phyloP scores from a whole-genome alignment of 129 eudicot genomes.

The Sambucus nigra region DNA sequence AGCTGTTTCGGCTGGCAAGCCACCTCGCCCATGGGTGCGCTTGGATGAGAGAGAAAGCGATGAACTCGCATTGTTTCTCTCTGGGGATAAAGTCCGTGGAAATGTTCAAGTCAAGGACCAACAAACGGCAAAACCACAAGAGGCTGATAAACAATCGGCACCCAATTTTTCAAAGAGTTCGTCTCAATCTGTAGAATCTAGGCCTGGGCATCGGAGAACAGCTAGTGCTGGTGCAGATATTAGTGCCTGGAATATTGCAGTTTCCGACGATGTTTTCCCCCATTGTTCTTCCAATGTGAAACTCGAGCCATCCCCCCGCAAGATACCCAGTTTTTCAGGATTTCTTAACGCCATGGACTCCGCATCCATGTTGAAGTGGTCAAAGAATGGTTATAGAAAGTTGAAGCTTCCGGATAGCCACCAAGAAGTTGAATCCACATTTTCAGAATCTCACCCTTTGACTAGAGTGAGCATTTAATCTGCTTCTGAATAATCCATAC shows the following conservation, averaged over 20 bases:
- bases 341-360: conserved; percentile 58
- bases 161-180: conserved; percentile 25
- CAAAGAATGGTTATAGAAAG: conserved; percentile 68
- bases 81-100: conserved; percentile 21
- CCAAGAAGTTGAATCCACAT: conserved; percentile 36
- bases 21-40: conserved; percentile 73
- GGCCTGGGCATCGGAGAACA: conserved; percentile 70
- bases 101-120: conserved; percentile 22
- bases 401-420: conserved; percentile 46
- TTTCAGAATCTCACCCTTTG: conserved; percentile 38
- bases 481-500: not conserved
- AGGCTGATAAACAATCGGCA: conserved; percentile 18
- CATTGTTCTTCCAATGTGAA: conserved; percentile 23
- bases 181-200: conserved; percentile 22
- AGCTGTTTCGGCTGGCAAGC: conserved; percentile 50
- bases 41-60: conserved; percentile 74
- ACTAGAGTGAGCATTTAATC: conserved; percentile 39
- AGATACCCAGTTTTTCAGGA: conserved; percentile 66
- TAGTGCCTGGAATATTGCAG: conserved; percentile 53
- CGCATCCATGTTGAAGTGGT: conserved; percentile 45
- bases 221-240: conserved; percentile 95
- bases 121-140: conserved; percentile 4
- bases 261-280: conserved; percentile 36
- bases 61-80: conserved; percentile 75
- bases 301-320: conserved; percentile 52